Evolutionary conservation across 108 stramenopile genomes (phyloP).

Genomic region (Conticribra guillardii): DNA sequence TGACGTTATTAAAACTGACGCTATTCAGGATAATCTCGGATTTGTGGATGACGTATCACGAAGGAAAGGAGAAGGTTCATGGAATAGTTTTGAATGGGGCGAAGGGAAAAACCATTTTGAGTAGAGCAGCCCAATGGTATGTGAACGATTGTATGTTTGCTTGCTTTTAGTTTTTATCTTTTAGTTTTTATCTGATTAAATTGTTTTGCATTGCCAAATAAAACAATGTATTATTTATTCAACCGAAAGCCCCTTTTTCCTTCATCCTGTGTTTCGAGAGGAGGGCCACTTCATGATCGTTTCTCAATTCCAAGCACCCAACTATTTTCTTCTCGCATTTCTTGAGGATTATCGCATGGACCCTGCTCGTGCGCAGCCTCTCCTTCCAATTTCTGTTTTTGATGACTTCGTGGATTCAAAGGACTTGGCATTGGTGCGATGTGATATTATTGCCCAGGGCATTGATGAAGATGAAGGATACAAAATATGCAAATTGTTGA

Average conservation of each 20-base stretch:
- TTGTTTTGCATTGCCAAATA: no score
- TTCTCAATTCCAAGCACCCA: slow-evolving; percentile 78
- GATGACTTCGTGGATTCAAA: slow-evolving; percentile 70
- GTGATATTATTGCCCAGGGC: slow-evolving; percentile 76
- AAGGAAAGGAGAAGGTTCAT: slow-evolving; percentile 62
- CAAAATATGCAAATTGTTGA: slow-evolving; percentile 56
- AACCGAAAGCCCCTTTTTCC: slow-evolving; percentile 72
- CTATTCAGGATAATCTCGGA: slow-evolving; percentile 72
- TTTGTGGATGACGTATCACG: slow-evolving; percentile 83
- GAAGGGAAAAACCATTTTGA: slow-evolving; percentile 53
- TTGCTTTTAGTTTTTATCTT: neutral
- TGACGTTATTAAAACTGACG: slow-evolving; percentile 79
- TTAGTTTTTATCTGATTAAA: neutral
- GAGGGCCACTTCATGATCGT: slow-evolving; percentile 84
- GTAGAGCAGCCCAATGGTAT: slow-evolving; percentile 56
- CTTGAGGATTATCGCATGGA: slow-evolving; percentile 90
- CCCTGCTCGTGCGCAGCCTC: slow-evolving; percentile 75
- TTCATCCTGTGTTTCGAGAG: slow-evolving; percentile 86
- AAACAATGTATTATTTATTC: no score
- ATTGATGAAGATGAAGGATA: slow-evolving; percentile 77
- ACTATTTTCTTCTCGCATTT: slow-evolving; percentile 78
- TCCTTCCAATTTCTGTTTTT: slow-evolving; percentile 79
- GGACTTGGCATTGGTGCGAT: slow-evolving; percentile 69
- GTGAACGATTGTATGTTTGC: slow-evolving; percentile 1
- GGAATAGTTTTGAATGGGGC: slow-evolving; percentile 51